phyloP scores from a whole-genome alignment of 805 yeast species.

The Suhomyces canberraensis region DNA sequence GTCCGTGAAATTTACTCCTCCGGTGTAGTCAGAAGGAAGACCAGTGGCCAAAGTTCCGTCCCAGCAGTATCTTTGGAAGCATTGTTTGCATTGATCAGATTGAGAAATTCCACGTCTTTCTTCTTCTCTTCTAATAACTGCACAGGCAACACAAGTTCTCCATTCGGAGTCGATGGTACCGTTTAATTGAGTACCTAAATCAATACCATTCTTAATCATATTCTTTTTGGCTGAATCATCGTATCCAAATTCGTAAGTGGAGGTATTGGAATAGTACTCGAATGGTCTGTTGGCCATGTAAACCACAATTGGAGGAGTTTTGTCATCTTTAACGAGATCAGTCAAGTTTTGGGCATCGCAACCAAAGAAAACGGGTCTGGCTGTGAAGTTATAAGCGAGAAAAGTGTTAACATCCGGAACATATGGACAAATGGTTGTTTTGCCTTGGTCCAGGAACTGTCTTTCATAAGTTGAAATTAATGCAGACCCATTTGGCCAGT shows the following conservation, averaged over 20 bases:
- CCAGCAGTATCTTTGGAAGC: constrained; percentile 80
- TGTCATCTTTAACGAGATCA: constrained; percentile 35
- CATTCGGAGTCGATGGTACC: constrained; percentile 66
- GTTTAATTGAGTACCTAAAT: constrained; percentile 62
- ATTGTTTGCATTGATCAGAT: constrained; percentile 64
- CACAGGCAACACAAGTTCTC: constrained; percentile 78
- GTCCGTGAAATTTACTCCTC: constrained; percentile 28
- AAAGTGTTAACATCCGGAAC: constrained; percentile 72
- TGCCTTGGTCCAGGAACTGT: constrained; percentile 42
- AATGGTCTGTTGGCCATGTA: constrained; percentile 73
- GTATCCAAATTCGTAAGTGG: constrained; percentile 67
- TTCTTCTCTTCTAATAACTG: constrained; percentile 72
- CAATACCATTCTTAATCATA: constrained; percentile 73
- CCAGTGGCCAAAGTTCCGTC: constrained; percentile 37
- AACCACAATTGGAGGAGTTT: constrained; percentile 69
- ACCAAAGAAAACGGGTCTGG: constrained; percentile 79
- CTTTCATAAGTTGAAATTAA: constrained; percentile 32
- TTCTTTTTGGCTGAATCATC: constrained; percentile 51
- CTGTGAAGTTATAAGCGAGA: constrained; percentile 55
- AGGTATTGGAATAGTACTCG: constrained; percentile 64
- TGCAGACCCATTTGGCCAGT: constrained; percentile 36
- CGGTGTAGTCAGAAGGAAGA: constrained; percentile 9
- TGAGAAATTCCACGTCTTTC: constrained; percentile 62
- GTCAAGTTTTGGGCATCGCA: constrained; percentile 68
- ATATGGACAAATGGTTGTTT: constrained; percentile 68